Evolutionary conservation across 75 land plant species (phyloP), one percentile per base, ranked within the genome.

Genomic region (Pinus albicaulis): DNA sequence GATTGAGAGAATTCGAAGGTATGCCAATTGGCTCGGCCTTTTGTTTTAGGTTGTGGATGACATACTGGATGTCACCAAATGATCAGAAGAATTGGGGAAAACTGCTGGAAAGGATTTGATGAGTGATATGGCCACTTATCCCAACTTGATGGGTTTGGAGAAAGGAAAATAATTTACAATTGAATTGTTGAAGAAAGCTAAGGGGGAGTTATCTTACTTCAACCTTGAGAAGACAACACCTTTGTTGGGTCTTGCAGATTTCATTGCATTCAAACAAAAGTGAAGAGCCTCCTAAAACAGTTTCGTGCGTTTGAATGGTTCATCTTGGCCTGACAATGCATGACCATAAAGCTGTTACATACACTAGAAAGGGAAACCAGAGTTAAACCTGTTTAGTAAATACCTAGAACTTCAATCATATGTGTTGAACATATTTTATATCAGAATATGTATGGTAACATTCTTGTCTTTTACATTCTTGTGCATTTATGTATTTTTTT

Each of bases 21-120:
- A 85, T 57, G 89, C 96, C 0, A 76, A 86, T 57, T 83, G 69
- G 28, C 80, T 91, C 31, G 96, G 96, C 13, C 74, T 91, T 36
- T 66, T 91, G 78, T 93, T 89, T 83, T 91, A 93, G 80, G 98
- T 94, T 38, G 98, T 94, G 68, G 91, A 94, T 78, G 98, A 94
- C 73, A 94, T 94, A 20, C 82, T 95, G 2, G 95, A 95, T 76
- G 93, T 95, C 34, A 87, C 89, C 55, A 75, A 73, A 66, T 59
- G 80, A 2, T 77, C 89, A 6, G 72, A 52, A 69, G 86, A 80
- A 62, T 60, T 87, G 24, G 89, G 86, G 34, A 87, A 87, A 79
- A 87, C 89, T 28, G 86, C 89, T 24, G 89, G 89, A 28, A 92
- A 92, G 66, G 98, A 95, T 78, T 73, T 92, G 75, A 74, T 86